Evolutionary conservation across 192 early-diverging fungal species (phyloP).

Genomic region (Coemansia sp.): DNA sequence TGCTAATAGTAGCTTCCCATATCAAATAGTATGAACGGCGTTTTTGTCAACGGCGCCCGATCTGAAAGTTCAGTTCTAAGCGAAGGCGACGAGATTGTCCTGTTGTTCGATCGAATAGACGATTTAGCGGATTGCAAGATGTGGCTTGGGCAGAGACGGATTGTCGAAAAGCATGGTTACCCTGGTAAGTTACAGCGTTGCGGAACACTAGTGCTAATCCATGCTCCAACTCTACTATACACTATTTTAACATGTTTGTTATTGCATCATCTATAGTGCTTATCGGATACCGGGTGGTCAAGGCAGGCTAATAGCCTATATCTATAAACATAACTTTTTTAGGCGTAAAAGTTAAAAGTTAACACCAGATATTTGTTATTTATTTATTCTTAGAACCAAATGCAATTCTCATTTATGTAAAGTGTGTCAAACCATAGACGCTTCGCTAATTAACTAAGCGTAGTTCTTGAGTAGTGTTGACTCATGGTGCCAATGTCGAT

Average conservation of each 20-base stretch:
- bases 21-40: slow-evolving; percentile 35
- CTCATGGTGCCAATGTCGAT: too few relatives aligned
- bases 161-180: slow-evolving; percentile 25
- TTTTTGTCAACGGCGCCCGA: slow-evolving; percentile 31
- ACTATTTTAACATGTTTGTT: too few relatives aligned
- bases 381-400: too few relatives aligned
- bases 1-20: background rate
- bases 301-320: too few relatives aligned
- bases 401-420: too few relatives aligned
- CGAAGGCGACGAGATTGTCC: slow-evolving; percentile 31
- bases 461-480: too few relatives aligned
- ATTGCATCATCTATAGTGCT: slow-evolving; percentile 10
- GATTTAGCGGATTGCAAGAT: background rate
- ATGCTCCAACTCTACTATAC: too few relatives aligned
- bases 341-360: too few relatives aligned
- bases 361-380: too few relatives aligned
- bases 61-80: slow-evolving; percentile 14
- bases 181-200: slow-evolving; percentile 10
- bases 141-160: slow-evolving; percentile 24
- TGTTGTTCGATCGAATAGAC: slow-evolving; percentile 31
- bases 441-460: too few relatives aligned
- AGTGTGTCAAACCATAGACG: too few relatives aligned
- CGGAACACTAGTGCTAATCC: background rate
- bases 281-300: slow-evolving; percentile 30
- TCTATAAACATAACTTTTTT: too few relatives aligned